Base-by-base conservation (phyloP, 108 stramenopile species). In the Cyclostephanos invisitatus region DNA sequence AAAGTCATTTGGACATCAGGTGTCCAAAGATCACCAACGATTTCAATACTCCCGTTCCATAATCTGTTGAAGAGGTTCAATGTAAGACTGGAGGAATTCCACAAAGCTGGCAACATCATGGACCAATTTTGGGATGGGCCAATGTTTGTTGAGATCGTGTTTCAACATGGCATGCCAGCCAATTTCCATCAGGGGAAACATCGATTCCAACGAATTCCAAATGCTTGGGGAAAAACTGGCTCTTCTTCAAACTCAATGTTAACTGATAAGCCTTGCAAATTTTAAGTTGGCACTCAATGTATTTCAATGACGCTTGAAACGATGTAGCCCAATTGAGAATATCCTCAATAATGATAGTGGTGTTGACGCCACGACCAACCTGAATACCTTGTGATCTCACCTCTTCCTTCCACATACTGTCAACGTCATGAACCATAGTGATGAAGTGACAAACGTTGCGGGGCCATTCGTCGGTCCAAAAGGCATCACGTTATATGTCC, bases 171-270 rank as follows among this genome's bases (percentile, higher is more conserved):
- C n/a, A n/a, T n/a, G n/a, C n/a, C n/a, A n/a, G n/a, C n/a, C n/a
- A n/a, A n/a, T 44, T 64, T 1, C 63, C 46, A 22, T 64, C 46
- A 8, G 9, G 20, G 47, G 22, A 46, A 24, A 68, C 38, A 20
- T 58, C 56, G 15, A 40, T 38, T 0, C 68, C 68, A 38, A 68
- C 68, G 22, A 68, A 68, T 20, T 68, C 68, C 9, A 68, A 4
- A 5, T 40, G 54, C 38, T 56, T 56, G 18, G 55, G 68, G 53
- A 68, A n/a, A n/a, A n/a, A n/a, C n/a, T n/a, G n/a, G n/a, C n/a
- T n/a, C n/a, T n/a, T n/a, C n/a, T n/a, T n/a, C n/a, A n/a, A n/a
- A n/a, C n/a, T n/a, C n/a, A n/a, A n/a, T n/a, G n/a, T n/a, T n/a
- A n/a, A n/a, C n/a, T 46, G 18, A 56, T 57, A 25, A 2, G 22